phyloP scores from a whole-genome alignment of 75 land plant species.

The Picea glauca region DNA sequence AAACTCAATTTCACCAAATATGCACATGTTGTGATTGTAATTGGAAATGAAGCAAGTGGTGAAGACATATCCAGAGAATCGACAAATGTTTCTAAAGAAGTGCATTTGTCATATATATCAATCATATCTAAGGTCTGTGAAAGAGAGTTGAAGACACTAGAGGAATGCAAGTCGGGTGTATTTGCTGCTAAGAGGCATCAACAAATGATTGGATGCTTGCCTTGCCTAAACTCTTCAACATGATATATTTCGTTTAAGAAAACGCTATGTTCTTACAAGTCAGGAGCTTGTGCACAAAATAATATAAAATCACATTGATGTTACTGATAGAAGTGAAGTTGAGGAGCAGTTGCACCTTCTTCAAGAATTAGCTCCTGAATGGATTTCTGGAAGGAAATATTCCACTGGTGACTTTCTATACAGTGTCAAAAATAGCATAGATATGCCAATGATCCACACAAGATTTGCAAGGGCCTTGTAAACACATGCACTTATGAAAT shows the following conservation, averaged over 20 bases:
- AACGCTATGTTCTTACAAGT: slow-evolving; percentile 57
- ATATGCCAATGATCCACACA: too few relatives aligned
- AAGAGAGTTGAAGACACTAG: slow-evolving; percentile 44
- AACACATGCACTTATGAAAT: too few relatives aligned
- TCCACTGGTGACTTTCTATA: slow-evolving; percentile 51
- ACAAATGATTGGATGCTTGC: slow-evolving; percentile 42
- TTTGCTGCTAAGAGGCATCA: slow-evolving; percentile 41
- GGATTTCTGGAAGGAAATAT: slow-evolving; percentile 51
- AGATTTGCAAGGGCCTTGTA: too few relatives aligned
- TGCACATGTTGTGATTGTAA: too few relatives aligned
- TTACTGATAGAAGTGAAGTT: slow-evolving; percentile 43
- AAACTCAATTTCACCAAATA: too few relatives aligned
- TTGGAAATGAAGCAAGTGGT: too few relatives aligned
- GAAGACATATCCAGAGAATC: too few relatives aligned
- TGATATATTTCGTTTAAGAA: slow-evolving; percentile 63
- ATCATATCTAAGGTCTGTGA: slow-evolving; percentile 46
- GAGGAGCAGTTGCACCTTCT: slow-evolving; percentile 63
- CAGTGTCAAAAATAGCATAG: too few relatives aligned
- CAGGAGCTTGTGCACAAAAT: slow-evolving; percentile 74
- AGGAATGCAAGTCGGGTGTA: slow-evolving; percentile 46
- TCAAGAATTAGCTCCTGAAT: slow-evolving; percentile 67
- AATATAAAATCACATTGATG: slow-evolving; percentile 32
- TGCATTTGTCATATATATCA: too few relatives aligned
- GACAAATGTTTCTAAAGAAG: too few relatives aligned
- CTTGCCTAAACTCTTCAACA: slow-evolving; percentile 72